These are phyloP conservation scores for Lactarius trivialis DNA, from an alignment of 768 basidiomycete genomes.

Conservation along the genomic window DNA sequence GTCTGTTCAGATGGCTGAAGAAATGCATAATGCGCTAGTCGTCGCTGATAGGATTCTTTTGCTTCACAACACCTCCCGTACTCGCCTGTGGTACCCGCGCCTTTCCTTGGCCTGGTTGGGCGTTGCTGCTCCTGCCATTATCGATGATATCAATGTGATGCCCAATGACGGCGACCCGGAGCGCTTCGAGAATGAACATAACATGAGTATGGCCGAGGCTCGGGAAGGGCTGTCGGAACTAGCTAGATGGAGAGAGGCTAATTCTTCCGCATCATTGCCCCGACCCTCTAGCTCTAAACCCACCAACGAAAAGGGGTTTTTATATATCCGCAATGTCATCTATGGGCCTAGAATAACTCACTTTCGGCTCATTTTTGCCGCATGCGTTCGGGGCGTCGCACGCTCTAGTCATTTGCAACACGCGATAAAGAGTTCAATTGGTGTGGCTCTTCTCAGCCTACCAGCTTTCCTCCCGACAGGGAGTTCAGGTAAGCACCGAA, in stretches of 20 bases:
- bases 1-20: constrained; percentile 37
- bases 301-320: constrained; percentile 24
- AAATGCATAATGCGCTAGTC: constrained; percentile 33
- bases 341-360: constrained; percentile 26
- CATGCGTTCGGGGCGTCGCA: constrained; percentile 27
- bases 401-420: constrained; percentile 41
- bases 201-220: constrained; percentile 17
- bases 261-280: not conserved
- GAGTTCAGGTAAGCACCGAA: constrained; percentile 29
- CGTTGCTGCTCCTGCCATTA: constrained; percentile 14
- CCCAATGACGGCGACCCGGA: constrained; percentile 7
- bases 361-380: constrained; percentile 32
- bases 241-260: constrained; percentile 6
- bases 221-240: constrained; percentile 19
- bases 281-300: not conserved
- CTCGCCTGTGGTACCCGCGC: constrained; percentile 19
- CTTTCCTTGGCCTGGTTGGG: constrained; percentile 20
- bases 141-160: constrained; percentile 10
- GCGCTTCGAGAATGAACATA: constrained; percentile 6
- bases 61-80: constrained; percentile 13
- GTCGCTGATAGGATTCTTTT: constrained; percentile 24
- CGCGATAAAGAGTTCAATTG: constrained; percentile 41
- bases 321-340: constrained; percentile 22
- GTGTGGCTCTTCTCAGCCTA: constrained; percentile 37
- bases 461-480: constrained; percentile 38